Conservation (phyloP, 2,329 filamentous ascomycete genomes). For the Rhinocladiella mackenziei region DNA sequence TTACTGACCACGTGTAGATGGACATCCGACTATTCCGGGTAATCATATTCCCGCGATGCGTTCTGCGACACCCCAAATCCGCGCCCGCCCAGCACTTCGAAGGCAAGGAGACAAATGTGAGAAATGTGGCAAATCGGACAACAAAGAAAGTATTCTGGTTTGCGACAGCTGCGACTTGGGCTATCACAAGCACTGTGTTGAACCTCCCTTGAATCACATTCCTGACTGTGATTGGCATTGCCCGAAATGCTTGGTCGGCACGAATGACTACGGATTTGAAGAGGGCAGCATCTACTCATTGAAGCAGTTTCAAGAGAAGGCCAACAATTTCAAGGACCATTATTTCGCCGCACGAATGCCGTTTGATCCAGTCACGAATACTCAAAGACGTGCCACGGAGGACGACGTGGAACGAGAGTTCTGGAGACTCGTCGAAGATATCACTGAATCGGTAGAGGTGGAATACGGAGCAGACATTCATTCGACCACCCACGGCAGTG, state of each 20-base stretch:
- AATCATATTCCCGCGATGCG: conserved; percentile 93
- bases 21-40: conserved; percentile 77
- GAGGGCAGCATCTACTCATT: conserved; percentile 94
- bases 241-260: conserved; percentile 87
- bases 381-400: conserved; percentile 76
- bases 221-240: conserved; percentile 95
- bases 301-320: conserved; percentile 93
- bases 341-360: conserved; percentile 92
- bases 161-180: conserved; percentile 91
- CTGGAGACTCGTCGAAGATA: conserved; percentile 88
- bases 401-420: conserved; percentile 96
- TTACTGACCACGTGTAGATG: conserved; percentile 42
- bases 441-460: conserved; percentile 94
- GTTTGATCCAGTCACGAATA: conserved; percentile 78
- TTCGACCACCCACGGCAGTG: conserved; percentile 94
- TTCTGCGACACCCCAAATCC: conserved; percentile 62
- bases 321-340: conserved; percentile 86
- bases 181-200: conserved; percentile 82
- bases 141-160: conserved; percentile 64
- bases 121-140: conserved; percentile 75
- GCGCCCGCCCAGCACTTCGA: conserved; percentile 54
- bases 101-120: conserved; percentile 72
- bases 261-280: conserved; percentile 95
- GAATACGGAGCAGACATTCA: conserved; percentile 98
- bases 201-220: conserved; percentile 72